A percentile compares a stretch with the other conserved stretches of the same genome.
phyloP scores from a whole-genome alignment of 2,329 filamentous ascomycete species.

The Trichoderma gracile region DNA sequence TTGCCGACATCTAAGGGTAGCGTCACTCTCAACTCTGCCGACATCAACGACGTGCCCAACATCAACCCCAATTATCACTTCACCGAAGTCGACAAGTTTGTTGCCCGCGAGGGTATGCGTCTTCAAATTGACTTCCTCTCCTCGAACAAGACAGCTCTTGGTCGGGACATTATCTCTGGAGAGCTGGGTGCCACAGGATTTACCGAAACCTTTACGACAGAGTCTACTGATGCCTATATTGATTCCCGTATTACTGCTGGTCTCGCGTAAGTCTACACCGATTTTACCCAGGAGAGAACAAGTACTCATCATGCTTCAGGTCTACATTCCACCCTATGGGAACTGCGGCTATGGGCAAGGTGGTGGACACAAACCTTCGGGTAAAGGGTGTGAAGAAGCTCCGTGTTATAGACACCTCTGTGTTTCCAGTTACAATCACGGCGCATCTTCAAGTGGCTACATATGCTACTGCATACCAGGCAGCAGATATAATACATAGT shows the following conservation, averaged over 20 bases:
- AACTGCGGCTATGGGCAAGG: conserved; percentile 42
- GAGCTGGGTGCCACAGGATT: conserved; percentile 28
- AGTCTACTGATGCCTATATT: conserved; percentile 35
- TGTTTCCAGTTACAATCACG: conserved; percentile 38
- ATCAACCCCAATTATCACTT: conserved; percentile 38
- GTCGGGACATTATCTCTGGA: conserved; percentile 32
- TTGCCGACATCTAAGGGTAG: conserved; percentile 35
- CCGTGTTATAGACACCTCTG: conserved; percentile 43
- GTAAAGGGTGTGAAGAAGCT: conserved; percentile 43
- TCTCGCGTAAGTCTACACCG: not conserved
- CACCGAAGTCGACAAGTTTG: conserved; percentile 37
- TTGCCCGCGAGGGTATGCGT: conserved; percentile 31
- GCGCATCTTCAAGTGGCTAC: conserved; percentile 51
- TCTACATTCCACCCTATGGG: conserved; percentile 37
- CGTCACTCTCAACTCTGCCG: conserved; percentile 30
- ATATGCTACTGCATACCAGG: conserved; percentile 61
- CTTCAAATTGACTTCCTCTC: conserved; percentile 31
- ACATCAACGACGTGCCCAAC: conserved; percentile 29
- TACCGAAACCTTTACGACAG: conserved; percentile 27
- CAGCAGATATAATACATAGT: conserved; percentile 53
- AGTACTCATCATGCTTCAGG: not conserved
- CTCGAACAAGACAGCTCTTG: conserved; percentile 28
- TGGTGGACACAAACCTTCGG: conserved; percentile 45
- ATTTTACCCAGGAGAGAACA: not conserved
- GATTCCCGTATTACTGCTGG: conserved; percentile 31